These are phyloP conservation scores for Arthrobotrys musiformis DNA, from an alignment of 2,329 filamentous ascomycete genomes.

Conservation along the genomic window DNA sequence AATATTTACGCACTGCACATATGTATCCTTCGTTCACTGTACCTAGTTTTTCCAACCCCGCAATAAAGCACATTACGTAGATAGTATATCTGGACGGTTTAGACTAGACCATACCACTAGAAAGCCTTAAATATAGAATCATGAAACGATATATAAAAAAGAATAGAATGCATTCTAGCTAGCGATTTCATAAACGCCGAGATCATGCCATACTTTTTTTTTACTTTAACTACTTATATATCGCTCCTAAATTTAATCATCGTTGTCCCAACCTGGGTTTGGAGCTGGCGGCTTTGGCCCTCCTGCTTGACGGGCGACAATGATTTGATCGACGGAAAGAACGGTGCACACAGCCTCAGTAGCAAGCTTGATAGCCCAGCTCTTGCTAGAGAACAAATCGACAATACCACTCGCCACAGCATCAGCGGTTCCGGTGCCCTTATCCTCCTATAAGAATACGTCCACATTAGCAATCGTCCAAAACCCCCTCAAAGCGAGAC, in stretches of 20 bases:
- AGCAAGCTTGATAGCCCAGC: conserved; percentile 96
- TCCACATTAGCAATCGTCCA: conserved; percentile 59
- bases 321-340: conserved; percentile 97
- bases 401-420: conserved; percentile 88
- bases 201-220: conserved; percentile 38
- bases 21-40: conserved; percentile 1
- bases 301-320: conserved; percentile 95
- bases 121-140: background rate
- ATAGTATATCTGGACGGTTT: background rate
- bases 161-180: conserved; percentile 45
- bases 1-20: conserved; percentile 3
- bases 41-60: background rate
- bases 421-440: conserved; percentile 83
- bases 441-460: conserved; percentile 71
- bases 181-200: conserved; percentile 41
- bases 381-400: conserved; percentile 90
- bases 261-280: conserved; percentile 82
- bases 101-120: background rate
- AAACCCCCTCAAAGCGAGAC: background rate
- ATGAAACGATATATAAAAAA: background rate
- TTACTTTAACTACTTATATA: background rate
- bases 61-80: background rate
- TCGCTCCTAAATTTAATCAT: conserved; percentile 60
- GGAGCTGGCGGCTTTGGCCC: conserved; percentile 93
- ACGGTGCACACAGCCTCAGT: conserved; percentile 95